Conservation (phyloP, 225 moss, liverwort and hornwort genomes). For the Lunularia cruciata region DNA sequence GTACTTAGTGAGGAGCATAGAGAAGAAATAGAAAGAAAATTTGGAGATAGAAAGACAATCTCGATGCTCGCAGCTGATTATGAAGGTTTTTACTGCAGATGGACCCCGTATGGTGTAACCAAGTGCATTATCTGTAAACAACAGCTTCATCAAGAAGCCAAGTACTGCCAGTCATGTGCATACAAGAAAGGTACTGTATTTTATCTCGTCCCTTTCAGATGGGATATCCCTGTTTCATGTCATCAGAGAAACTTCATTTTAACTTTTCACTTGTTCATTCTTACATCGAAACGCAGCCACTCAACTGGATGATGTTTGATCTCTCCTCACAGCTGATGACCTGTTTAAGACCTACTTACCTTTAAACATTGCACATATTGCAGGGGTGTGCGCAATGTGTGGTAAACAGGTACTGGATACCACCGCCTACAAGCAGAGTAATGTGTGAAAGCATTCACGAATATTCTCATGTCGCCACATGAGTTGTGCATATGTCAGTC, state of each 20-base stretch:
- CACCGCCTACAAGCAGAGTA: constrained; percentile 79
- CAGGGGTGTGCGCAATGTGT: constrained; percentile 92
- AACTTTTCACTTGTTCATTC: too few species aligned
- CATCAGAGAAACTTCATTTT: too few species aligned
- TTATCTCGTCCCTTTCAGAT: not conserved
- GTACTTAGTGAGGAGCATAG: too few species aligned
- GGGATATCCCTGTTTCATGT: too few species aligned
- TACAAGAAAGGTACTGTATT: constrained; percentile 69
- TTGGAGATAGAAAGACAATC: too few species aligned
- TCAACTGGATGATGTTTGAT: too few species aligned
- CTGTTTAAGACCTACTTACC: too few species aligned
- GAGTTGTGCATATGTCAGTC: not conserved
- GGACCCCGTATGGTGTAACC: constrained; percentile 65
- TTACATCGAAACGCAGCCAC: too few species aligned
- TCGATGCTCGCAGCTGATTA: too few species aligned
- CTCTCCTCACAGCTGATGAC: too few species aligned
- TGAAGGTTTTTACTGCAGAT: constrained; percentile 53
- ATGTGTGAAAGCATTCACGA: constrained; percentile 41
- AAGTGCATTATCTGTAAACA: constrained; percentile 95
- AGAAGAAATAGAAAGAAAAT: too few species aligned
- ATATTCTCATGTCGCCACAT: not conserved
- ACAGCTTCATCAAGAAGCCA: constrained; percentile 88
- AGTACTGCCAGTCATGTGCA: constrained; percentile 89
- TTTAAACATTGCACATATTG: constrained; percentile 28
- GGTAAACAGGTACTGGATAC: constrained; percentile 84